These are phyloP conservation scores for Isatis tinctoria DNA, from an alignment of 345 rosid genomes.

Conservation along the genomic window DNA sequence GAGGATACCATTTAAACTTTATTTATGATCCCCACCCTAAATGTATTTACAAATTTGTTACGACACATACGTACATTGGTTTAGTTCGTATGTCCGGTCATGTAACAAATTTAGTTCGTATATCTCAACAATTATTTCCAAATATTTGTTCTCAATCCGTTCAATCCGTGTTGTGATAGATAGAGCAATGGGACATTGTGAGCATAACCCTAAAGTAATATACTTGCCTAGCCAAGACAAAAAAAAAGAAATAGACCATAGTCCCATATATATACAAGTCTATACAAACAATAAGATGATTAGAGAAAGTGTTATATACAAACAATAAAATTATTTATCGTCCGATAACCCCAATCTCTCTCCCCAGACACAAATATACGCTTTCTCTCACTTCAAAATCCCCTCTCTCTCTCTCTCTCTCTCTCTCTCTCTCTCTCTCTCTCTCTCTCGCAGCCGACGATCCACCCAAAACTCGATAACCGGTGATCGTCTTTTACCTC, in stretches of 20 bases:
- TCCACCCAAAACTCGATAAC: not conserved
- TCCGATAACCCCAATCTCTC: not conserved
- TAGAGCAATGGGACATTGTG: too few relatives aligned
- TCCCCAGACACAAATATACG: not conserved
- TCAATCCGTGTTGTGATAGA: too few relatives aligned
- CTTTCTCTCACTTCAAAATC: constrained; percentile 10
- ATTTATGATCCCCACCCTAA: too few relatives aligned
- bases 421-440: not conserved
- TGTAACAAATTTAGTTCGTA: too few relatives aligned
- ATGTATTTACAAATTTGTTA: too few relatives aligned
- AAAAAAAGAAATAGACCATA: not conserved
- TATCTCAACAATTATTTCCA: too few relatives aligned
- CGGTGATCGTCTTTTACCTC: not conserved
- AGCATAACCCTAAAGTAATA: not conserved
- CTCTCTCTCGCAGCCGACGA: constrained; percentile 8
- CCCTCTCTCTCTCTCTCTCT: not conserved
- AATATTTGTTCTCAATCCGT: too few relatives aligned
- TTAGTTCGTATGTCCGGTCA: too few relatives aligned
- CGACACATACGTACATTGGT: too few relatives aligned
- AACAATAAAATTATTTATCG: not conserved
- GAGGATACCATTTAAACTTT: too few relatives aligned
- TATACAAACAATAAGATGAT: not conserved
- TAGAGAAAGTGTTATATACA: not conserved
- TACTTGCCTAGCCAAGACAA: not conserved
- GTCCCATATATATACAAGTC: not conserved